These are phyloP conservation scores for Fraxinus latifolia DNA, from an alignment of 305 asterid genomes.

Conservation along the genomic window DNA sequence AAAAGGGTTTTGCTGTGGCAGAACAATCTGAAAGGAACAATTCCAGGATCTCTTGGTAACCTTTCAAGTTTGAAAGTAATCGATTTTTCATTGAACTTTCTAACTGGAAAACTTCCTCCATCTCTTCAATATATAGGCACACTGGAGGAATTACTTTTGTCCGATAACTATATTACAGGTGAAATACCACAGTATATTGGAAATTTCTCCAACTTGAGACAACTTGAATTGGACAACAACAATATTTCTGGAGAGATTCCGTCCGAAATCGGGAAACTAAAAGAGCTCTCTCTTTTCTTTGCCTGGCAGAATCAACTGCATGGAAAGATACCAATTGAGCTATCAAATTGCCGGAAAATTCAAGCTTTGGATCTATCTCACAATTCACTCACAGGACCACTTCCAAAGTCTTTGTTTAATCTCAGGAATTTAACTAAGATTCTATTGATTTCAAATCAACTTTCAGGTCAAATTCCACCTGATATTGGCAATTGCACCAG, in stretches of 20 bases:
- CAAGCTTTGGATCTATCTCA: conserved; percentile 62
- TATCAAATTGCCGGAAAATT: conserved; percentile 50
- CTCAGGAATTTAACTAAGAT: conserved; percentile 61
- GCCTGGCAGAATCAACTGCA: conserved; percentile 69
- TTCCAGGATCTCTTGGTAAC: conserved; percentile 55
- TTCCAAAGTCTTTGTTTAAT: conserved; percentile 46
- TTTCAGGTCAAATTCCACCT: conserved; percentile 57
- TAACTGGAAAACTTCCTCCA: conserved; percentile 48
- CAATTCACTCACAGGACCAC: conserved; percentile 51
- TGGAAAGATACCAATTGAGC: conserved; percentile 55
- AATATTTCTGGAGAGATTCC: conserved; percentile 60
- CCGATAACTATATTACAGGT: conserved; percentile 52
- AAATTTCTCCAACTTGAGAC: conserved; percentile 48
- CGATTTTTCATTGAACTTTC: conserved; percentile 55
- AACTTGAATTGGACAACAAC: conserved; percentile 66
- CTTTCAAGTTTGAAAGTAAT: conserved; percentile 46
- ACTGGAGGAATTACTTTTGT: conserved; percentile 62
- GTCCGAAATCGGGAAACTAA: conserved; percentile 43
- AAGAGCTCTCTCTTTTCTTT: conserved; percentile 58
- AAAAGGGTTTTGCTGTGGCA: conserved; percentile 53
- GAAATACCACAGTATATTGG: conserved; percentile 50
- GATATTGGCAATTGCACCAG: conserved; percentile 64
- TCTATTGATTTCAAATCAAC: conserved; percentile 53
- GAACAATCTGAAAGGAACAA: conserved; percentile 47
- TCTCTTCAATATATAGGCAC: conserved; percentile 35